A percentile compares a stretch with the other conserved stretches of the same genome.
phyloP scores from a whole-genome alignment of 768 basidiomycete species.

The Macrolepiota dolichaula region DNA sequence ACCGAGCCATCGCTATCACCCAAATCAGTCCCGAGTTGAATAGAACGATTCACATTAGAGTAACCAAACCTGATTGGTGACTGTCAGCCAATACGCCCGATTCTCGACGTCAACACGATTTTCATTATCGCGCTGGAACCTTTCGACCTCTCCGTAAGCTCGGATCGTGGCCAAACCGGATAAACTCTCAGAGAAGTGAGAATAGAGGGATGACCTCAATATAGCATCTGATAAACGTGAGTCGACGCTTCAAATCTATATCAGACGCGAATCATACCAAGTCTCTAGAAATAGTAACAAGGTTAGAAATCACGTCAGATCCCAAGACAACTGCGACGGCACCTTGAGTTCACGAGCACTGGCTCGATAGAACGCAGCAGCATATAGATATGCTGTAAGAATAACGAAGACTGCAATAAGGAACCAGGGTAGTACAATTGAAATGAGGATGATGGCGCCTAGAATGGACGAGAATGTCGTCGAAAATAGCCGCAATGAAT shows the following conservation, averaged over 20 bases:
- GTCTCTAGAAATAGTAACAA: slow-evolving; percentile 34
- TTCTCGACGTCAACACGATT: slow-evolving; percentile 83
- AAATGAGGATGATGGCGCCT: slow-evolving; percentile 76
- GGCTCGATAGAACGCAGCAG: slow-evolving; percentile 79
- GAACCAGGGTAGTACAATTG: slow-evolving; percentile 81
- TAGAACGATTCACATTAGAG: neutral
- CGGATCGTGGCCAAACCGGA: slow-evolving; percentile 86
- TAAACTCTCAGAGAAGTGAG: slow-evolving; percentile 90
- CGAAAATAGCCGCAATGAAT: slow-evolving; percentile 72
- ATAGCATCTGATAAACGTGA: slow-evolving; percentile 56
- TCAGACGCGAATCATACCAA: slow-evolving; percentile 35
- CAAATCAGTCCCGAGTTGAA: slow-evolving; percentile 14
- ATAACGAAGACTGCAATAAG: slow-evolving; percentile 68
- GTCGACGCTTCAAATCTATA: neutral
- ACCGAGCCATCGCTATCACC: slow-evolving; percentile 72
- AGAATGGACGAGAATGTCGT: slow-evolving; percentile 61
- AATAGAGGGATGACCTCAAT: slow-evolving; percentile 82
- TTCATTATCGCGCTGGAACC: slow-evolving; percentile 77
- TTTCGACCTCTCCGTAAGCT: slow-evolving; percentile 75
- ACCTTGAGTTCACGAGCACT: slow-evolving; percentile 88
- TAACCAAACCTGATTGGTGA: slow-evolving; percentile 65
- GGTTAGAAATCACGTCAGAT: neutral
- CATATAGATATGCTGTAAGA: slow-evolving; percentile 58
- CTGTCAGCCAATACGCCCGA: slow-evolving; percentile 83
- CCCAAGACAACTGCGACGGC: slow-evolving; percentile 10